Evolutionary conservation across 768 basidiomycete genomes (phyloP).

Genomic region (Clavulina sp.): DNA sequence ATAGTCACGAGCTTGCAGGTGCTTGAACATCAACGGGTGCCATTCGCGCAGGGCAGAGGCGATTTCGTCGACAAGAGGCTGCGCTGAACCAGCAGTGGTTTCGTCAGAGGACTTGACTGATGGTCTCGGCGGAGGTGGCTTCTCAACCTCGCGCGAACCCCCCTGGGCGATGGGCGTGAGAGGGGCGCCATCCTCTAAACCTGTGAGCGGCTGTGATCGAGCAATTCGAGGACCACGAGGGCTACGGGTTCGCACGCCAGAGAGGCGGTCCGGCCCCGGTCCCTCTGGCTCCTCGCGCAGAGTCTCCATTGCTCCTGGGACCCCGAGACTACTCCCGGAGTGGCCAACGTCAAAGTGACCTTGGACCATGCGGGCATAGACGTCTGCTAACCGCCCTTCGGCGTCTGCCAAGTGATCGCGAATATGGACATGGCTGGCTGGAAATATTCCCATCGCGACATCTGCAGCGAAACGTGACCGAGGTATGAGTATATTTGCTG

Average conservation of each 20-base stretch:
- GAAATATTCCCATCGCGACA: conserved; percentile 89
- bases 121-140: conserved; percentile 75
- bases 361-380: conserved; percentile 31
- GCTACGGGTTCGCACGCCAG: background rate
- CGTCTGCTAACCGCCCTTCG: conserved; percentile 64
- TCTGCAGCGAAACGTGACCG: too few species aligned
- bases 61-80: conserved; percentile 94
- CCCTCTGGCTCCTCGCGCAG: conserved; percentile 46
- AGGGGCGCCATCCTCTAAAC: background rate
- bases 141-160: conserved; percentile 20
- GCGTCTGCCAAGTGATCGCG: conserved; percentile 79
- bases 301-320: conserved; percentile 29
- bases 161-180: conserved; percentile 1
- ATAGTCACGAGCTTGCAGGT: conserved; percentile 80
- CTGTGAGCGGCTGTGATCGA: background rate
- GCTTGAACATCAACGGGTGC: conserved; percentile 81
- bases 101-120: conserved; percentile 93
- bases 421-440: conserved; percentile 70
- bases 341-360: background rate
- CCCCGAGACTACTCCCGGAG: conserved; percentile 2
- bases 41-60: conserved; percentile 93
- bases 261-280: too few species aligned
- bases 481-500: too few species aligned
- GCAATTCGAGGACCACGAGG: conserved; percentile 4
- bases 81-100: conserved; percentile 59